A percentile compares a stretch with the other conserved stretches of the same genome.
Conservation (phyloP, 2,329 filamentous ascomycete genomes). For the Cladophialophora carrionii region DNA sequence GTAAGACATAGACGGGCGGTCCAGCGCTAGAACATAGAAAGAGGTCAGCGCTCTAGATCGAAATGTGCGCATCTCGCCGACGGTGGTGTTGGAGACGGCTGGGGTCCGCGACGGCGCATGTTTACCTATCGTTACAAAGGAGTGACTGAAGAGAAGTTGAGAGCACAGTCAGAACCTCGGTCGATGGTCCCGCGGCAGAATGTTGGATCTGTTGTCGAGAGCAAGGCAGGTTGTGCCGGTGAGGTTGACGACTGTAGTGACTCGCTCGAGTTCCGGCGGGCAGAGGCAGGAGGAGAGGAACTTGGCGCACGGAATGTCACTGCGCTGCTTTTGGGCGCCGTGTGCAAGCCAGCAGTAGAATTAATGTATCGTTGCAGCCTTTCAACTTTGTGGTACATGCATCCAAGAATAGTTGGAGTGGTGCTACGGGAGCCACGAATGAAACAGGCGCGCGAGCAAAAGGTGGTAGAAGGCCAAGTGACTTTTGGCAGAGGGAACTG, state of each 20-base stretch:
- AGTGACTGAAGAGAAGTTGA: slow-evolving; percentile 32
- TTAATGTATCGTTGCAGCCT: slow-evolving; percentile 3
- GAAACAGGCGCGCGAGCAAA: slow-evolving; percentile 9
- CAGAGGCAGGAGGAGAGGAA: background rate
- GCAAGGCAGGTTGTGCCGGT: background rate
- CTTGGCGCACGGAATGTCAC: slow-evolving; percentile 1
- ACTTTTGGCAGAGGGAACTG: slow-evolving; percentile 5
- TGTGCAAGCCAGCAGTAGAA: background rate
- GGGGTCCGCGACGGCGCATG: slow-evolving; percentile 5
- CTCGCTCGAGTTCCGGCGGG: background rate
- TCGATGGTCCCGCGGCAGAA: background rate
- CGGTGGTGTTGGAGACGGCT: background rate
- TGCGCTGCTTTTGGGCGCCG: background rate
- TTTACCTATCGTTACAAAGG: slow-evolving; percentile 33
- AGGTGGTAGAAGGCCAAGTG: slow-evolving; percentile 8
- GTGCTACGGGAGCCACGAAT: slow-evolving; percentile 2
- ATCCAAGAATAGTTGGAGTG: slow-evolving; percentile 4
- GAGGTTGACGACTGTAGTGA: background rate
- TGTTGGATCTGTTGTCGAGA: background rate
- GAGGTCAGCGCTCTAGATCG: slow-evolving; percentile 14
- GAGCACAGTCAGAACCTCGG: slow-evolving; percentile 8
- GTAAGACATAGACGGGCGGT: slow-evolving; percentile 36
- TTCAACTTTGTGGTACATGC: background rate
- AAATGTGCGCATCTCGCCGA: background rate
- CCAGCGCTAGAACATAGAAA: slow-evolving; percentile 29